A percentile compares a stretch with the other conserved stretches of the same genome.
Conservation (phyloP, 2,329 filamentous ascomycete genomes). For the Trichoderma citrinoviride region DNA sequence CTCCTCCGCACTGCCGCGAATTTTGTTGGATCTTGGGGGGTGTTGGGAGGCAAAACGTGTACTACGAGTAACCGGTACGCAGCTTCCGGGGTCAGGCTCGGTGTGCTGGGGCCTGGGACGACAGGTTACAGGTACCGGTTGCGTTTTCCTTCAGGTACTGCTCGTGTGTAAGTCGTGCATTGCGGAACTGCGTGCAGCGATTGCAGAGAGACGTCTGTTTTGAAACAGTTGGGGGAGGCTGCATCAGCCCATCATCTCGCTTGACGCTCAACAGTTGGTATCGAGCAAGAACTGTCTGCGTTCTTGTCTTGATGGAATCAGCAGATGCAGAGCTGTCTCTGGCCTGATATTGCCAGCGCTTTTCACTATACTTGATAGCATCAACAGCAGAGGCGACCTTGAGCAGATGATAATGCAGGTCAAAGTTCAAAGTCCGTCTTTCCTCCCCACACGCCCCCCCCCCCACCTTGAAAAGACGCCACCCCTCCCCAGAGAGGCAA, state of each 20-base stretch:
- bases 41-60: neutral
- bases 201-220: neutral
- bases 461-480: neutral
- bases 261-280: neutral
- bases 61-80: too few relatives aligned
- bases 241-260: neutral
- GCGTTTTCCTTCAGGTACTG: neutral
- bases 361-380: too few relatives aligned
- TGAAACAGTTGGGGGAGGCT: constrained; percentile 21
- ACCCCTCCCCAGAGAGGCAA: too few relatives aligned
- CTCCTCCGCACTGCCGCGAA: neutral
- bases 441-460: neutral
- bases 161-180: too few relatives aligned
- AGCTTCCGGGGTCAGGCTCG: too few relatives aligned
- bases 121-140: neutral
- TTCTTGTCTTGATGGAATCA: neutral
- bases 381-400: too few relatives aligned
- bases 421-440: neutral
- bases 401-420: neutral
- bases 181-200: neutral
- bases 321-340: neutral
- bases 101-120: too few relatives aligned
- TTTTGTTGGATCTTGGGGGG: neutral
- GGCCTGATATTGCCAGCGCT: neutral
- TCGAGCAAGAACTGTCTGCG: too few relatives aligned